phyloP scores from a whole-genome alignment of 2,329 filamentous ascomycete genomes.

The Elsinoe perseae region DNA sequence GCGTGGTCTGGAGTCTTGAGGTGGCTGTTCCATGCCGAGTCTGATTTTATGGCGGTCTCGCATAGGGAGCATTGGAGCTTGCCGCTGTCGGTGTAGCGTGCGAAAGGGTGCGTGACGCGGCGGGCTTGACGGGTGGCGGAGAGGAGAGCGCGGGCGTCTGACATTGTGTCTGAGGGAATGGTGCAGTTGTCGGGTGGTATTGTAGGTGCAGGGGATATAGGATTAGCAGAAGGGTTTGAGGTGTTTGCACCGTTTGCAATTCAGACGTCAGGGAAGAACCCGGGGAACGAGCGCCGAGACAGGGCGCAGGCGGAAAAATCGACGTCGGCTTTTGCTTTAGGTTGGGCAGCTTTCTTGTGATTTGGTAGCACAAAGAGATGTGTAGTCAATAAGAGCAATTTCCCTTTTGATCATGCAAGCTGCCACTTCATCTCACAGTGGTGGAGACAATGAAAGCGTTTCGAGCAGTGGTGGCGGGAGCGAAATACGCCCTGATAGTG shows the following conservation, averaged over 20 bases:
- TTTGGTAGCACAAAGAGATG: constrained; percentile 1
- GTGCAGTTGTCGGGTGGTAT: neutral
- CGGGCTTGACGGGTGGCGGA: constrained; percentile 69
- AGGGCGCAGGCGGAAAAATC: neutral
- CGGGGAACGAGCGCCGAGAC: neutral
- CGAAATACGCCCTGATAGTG: constrained; percentile 29
- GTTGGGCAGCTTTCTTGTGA: neutral
- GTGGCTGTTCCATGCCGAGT: constrained; percentile 61
- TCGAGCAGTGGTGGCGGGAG: constrained; percentile 20
- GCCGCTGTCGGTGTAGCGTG: constrained; percentile 59
- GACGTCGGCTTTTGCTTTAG: neutral
- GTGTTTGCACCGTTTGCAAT: constrained; percentile 13
- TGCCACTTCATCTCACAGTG: neutral
- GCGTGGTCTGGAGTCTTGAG: constrained; percentile 43
- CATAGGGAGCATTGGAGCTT: constrained; percentile 62
- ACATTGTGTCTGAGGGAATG: constrained; percentile 44
- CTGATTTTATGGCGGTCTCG: constrained; percentile 55
- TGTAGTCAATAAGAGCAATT: neutral
- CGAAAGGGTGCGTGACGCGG: constrained; percentile 62
- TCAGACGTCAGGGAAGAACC: neutral
- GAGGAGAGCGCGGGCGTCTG: constrained; percentile 71
- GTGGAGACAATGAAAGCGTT: constrained; percentile 14
- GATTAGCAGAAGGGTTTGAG: neutral
- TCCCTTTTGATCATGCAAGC: neutral
- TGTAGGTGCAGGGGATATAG: neutral